A percentile compares a stretch with the other conserved stretches of the same genome.
Evolutionary conservation across 768 basidiomycete genomes (phyloP).

Genomic region (Chlorophyllum brunneum): DNA sequence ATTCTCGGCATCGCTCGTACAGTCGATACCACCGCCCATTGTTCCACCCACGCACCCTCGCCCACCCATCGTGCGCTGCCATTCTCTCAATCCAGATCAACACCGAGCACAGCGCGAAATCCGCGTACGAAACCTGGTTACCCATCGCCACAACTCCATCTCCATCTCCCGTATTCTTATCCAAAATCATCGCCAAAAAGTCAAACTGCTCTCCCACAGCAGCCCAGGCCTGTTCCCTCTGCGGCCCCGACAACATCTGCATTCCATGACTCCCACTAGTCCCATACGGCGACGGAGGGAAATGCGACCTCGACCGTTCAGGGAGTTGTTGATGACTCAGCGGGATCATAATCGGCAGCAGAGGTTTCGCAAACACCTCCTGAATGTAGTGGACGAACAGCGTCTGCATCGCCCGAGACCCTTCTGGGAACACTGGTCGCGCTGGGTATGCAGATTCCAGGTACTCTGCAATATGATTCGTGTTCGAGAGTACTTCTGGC

Average conservation of each 20-base stretch:
- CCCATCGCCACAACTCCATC: conserved; percentile 66
- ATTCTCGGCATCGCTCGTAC: conserved; percentile 56
- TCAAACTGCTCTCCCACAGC: conserved; percentile 65
- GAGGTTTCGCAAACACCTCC: conserved; percentile 59
- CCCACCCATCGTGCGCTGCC: conserved; percentile 73
- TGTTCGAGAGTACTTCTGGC: conserved; percentile 55
- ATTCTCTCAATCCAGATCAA: conserved; percentile 74
- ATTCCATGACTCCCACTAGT: conserved; percentile 14
- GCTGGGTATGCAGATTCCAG: conserved; percentile 67
- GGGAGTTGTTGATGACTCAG: conserved; percentile 60
- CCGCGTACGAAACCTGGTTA: conserved; percentile 63
- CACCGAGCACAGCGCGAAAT: conserved; percentile 69
- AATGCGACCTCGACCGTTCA: conserved; percentile 49
- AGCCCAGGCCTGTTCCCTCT: conserved; percentile 62
- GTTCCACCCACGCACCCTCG: conserved; percentile 64
- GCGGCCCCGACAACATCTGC: conserved; percentile 29
- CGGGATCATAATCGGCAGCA: conserved; percentile 69
- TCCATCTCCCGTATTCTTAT: conserved; percentile 62
- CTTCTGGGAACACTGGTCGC: conserved; percentile 67
- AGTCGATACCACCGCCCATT: conserved; percentile 63
- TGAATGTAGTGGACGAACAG: conserved; percentile 70
- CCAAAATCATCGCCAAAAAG: conserved; percentile 59
- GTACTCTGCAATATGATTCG: conserved; percentile 66
- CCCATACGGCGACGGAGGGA: too few relatives aligned
- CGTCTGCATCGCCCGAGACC: conserved; percentile 61